Conservation (phyloP, 1,284 basidiomycete species). For the Moniliophthora roreri region DNA sequence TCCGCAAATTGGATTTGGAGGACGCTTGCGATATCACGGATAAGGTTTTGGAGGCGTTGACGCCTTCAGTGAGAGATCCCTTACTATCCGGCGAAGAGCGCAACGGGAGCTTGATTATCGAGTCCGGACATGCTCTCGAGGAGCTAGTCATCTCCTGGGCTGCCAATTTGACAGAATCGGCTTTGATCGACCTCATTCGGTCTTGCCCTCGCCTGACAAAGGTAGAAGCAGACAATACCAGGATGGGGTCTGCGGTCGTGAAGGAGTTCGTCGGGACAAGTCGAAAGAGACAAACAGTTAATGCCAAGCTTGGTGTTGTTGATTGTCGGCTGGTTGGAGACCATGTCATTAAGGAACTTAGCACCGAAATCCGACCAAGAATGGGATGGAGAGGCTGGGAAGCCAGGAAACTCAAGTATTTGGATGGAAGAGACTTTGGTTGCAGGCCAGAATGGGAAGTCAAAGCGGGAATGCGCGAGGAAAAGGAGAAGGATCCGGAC, state of each 20-base stretch:
- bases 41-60: slow-evolving; percentile 63
- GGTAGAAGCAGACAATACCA: slow-evolving; percentile 81
- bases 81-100: slow-evolving; percentile 6
- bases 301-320: slow-evolving; percentile 64
- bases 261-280: slow-evolving; percentile 65
- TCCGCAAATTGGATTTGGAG: slow-evolving; percentile 83
- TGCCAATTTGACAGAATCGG: slow-evolving; percentile 58
- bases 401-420: slow-evolving; percentile 61
- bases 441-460: not conserved
- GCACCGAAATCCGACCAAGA: slow-evolving; percentile 59
- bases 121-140: slow-evolving; percentile 67
- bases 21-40: slow-evolving; percentile 79
- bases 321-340: slow-evolving; percentile 78
- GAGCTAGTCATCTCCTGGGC: slow-evolving; percentile 77
- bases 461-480: not conserved
- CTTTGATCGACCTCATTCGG: slow-evolving; percentile 62
- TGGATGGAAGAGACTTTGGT: slow-evolving; percentile 61
- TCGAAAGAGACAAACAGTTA: slow-evolving; percentile 44
- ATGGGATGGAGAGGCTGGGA: slow-evolving; percentile 71
- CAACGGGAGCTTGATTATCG: slow-evolving; percentile 3
- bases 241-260: slow-evolving; percentile 61
- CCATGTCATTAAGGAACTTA: slow-evolving; percentile 57
- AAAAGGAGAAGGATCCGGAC: slow-evolving; percentile 9
- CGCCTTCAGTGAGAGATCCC: slow-evolving; percentile 38
- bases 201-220: slow-evolving; percentile 60